These are phyloP conservation scores for Cyclotella choctawhatcheeana DNA, from an alignment of 108 stramenopile species.

Conservation along the genomic window DNA sequence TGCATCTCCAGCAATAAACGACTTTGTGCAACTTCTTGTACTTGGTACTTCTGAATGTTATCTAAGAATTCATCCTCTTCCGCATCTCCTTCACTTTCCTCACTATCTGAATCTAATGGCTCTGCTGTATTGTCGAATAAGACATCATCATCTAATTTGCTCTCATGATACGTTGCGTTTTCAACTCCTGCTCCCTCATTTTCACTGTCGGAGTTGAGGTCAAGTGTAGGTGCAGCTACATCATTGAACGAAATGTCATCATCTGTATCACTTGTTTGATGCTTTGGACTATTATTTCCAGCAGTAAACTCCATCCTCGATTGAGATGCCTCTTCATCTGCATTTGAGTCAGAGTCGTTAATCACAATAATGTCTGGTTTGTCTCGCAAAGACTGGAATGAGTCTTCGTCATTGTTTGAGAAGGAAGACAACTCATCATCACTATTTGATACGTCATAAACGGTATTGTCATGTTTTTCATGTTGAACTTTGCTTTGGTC, in stretches of 20 bases:
- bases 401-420: not conserved
- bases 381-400: not conserved
- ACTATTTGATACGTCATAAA: not conserved
- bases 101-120: not conserved
- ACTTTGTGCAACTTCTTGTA: conserved; percentile 9
- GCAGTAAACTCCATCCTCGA: too few species aligned
- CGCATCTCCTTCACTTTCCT: conserved; percentile 3
- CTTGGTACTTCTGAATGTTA: conserved; percentile 21
- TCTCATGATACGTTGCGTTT: not conserved
- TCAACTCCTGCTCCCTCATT: not conserved
- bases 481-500: not conserved
- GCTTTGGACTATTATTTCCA: too few species aligned
- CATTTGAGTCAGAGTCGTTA: conserved; percentile 1
- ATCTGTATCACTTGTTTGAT: not conserved
- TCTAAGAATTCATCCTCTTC: conserved; percentile 10
- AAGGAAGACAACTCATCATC: not conserved
- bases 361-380: not conserved
- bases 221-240: conserved; percentile 11
- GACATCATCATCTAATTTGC: not conserved
- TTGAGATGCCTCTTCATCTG: not conserved
- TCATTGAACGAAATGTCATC: not conserved
- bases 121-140: not conserved
- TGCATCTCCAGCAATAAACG: conserved; percentile 26
- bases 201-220: not conserved
- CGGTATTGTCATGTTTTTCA: not conserved